phyloP scores from a whole-genome alignment of 148 eudicot species.

The Fagopyrum esculentum region DNA sequence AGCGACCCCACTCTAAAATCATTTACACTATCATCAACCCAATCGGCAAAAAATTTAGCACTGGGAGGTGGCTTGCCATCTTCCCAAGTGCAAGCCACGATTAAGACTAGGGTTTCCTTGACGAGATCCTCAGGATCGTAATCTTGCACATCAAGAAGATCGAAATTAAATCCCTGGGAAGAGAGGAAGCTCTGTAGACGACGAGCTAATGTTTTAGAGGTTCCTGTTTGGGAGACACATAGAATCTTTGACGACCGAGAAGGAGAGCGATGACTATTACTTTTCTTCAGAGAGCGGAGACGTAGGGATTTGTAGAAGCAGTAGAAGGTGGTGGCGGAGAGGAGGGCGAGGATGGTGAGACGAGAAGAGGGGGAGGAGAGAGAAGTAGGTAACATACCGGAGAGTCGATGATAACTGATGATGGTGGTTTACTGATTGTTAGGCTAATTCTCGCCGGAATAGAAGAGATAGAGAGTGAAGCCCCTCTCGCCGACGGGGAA shows the following conservation, averaged over 20 bases:
- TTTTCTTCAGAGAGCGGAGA: conserved; percentile 28
- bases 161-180: conserved; percentile 36
- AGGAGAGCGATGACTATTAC: conserved; percentile 11
- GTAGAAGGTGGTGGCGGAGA: conserved; percentile 76
- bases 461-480: not conserved
- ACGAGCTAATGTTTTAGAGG: conserved; percentile 73
- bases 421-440: not conserved
- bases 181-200: conserved; percentile 48
- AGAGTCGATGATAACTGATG: not conserved
- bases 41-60: conserved; percentile 58
- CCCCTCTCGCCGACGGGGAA: conserved; percentile 7
- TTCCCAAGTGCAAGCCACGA: conserved; percentile 83
- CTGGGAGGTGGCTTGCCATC: conserved; percentile 59
- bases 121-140: conserved; percentile 88
- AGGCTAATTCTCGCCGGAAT: not conserved
- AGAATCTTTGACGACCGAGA: conserved; percentile 50
- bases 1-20: conserved; percentile 81
- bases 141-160: conserved; percentile 49
- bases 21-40: conserved; percentile 77
- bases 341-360: conserved; percentile 59
- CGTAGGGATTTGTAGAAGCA: conserved; percentile 76
- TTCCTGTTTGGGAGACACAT: conserved; percentile 62
- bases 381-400: conserved; percentile 11
- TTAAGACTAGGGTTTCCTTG: conserved; percentile 50
- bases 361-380: conserved; percentile 37